Evolutionary conservation across 2,329 filamentous ascomycete genomes (phyloP).

Genomic region (Microdochium bolleyi): DNA sequence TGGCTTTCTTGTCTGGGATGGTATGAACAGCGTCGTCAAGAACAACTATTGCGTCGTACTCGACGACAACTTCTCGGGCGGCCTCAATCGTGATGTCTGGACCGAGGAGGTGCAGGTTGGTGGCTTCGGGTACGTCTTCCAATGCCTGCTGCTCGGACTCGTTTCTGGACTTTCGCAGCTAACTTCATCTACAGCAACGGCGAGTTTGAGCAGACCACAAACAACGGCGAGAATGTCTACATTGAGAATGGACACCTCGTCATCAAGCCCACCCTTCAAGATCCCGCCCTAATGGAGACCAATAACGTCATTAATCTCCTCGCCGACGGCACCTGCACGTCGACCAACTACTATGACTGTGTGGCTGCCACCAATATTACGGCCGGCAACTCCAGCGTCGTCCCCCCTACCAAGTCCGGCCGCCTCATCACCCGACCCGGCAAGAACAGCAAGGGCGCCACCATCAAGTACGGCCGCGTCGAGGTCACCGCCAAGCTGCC

Average conservation of each 20-base stretch:
- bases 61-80: constrained; percentile 55
- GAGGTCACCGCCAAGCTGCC: constrained; percentile 74
- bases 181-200: constrained; percentile 50
- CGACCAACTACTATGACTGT: constrained; percentile 50
- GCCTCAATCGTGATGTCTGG: constrained; percentile 57
- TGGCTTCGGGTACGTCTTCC: constrained; percentile 58
- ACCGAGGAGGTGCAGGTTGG: constrained; percentile 67
- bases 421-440: constrained; percentile 56
- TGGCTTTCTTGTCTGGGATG: constrained; percentile 69
- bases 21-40: constrained; percentile 60
- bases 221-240: constrained; percentile 65
- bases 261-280: constrained; percentile 73
- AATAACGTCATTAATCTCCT: constrained; percentile 63
- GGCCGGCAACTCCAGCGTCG: constrained; percentile 59
- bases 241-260: constrained; percentile 60
- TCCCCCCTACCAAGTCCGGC: constrained; percentile 70
- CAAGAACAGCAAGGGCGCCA: constrained; percentile 47
- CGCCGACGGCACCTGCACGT: constrained; percentile 59
- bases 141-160: too few relatives aligned
- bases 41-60: constrained; percentile 67
- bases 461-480: constrained; percentile 73
- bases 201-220: constrained; percentile 72
- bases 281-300: constrained; percentile 54
- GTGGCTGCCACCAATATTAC: constrained; percentile 68
- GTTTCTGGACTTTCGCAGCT: too few relatives aligned